Base-by-base conservation (phyloP, 2,329 filamentous ascomycete genomes). In the Penicillium paneum region DNA sequence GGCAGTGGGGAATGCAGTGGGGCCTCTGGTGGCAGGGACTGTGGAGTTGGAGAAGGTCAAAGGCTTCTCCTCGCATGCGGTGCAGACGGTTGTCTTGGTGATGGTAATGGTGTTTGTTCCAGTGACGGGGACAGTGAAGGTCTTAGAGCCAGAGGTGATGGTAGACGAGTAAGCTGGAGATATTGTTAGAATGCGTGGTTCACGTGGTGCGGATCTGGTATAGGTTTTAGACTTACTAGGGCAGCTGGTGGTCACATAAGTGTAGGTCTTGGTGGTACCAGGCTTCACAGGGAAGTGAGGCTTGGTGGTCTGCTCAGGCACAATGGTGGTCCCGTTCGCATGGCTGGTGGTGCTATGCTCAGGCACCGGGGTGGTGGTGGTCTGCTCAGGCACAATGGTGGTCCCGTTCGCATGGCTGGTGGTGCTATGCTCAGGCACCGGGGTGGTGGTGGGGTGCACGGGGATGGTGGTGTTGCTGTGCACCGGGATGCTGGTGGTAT, bases 221-320 rank as follows among this genome's bases (percentile, higher is more conserved):
- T 38, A 56, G n/a, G 28, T 19, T 19, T 0, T 48, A 42, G 8
- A 28, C 67, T 58, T 66, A 72, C 69, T 65, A 56, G 71, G 69
- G 63, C 64, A 68, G 46, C 59, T 60, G 36, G 71, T 74, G 54
- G 71, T 74, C 55, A 67, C 64, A 50, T 57, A 62, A 26, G 70
- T 73, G 51, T 65, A 64, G 19, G 66, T 70, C 63, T 64, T 68
- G 57, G 68, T 69, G 54, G 64, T 61, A 36, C 52, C 52, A 42
- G 57, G 57, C 35, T 59, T 57, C 32, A 46, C 47, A 11, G 52
- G 43, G 13, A 51, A 52, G 63, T 57, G 55, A 31, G 63, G 57
- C 56, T 46, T 47, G 31, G 45, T 55, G 43, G 21, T 24, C 21
- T 24, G 21, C 21, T 24, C 21, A 5, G 21, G 21, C 21, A 24